Evolutionary conservation across 139 green algal species (phyloP).

Genomic region (Closterium sp.): DNA sequence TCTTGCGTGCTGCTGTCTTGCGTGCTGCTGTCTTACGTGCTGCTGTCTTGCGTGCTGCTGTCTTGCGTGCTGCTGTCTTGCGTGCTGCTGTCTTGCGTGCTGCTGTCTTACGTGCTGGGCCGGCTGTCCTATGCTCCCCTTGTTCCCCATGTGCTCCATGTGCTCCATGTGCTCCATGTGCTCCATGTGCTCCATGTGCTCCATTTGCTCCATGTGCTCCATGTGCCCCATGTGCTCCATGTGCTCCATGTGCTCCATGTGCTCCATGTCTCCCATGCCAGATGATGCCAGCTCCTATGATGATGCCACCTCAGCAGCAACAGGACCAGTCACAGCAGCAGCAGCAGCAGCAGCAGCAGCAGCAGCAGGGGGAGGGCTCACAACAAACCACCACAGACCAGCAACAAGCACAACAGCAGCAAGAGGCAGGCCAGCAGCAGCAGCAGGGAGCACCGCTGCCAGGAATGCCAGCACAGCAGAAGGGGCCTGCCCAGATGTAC

Average conservation of each 20-base stretch:
- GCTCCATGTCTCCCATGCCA: neutral
- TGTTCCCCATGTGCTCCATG: too few species aligned
- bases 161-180: too few species aligned
- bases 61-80: too few species aligned
- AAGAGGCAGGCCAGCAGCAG: neutral
- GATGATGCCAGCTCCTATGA: neutral
- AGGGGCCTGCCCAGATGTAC: neutral
- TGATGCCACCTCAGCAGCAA: neutral
- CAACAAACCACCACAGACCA: neutral
- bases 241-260: neutral
- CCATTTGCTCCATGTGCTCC: too few species aligned
- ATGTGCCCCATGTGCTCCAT: too few species aligned
- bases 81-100: too few species aligned
- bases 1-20: too few species aligned
- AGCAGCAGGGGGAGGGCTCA: neutral
- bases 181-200: too few species aligned
- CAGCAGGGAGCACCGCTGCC: neutral
- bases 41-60: too few species aligned
- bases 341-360: neutral
- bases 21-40: too few species aligned
- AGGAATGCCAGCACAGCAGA: neutral
- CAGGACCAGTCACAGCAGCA: neutral
- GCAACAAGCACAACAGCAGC: neutral
- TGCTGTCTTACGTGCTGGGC: too few species aligned
- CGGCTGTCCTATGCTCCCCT: too few species aligned